Evolutionary conservation across 305 asterid species (phyloP), one percentile per base, ranked within the genome.

Genomic region (Euphrasia arctica): DNA sequence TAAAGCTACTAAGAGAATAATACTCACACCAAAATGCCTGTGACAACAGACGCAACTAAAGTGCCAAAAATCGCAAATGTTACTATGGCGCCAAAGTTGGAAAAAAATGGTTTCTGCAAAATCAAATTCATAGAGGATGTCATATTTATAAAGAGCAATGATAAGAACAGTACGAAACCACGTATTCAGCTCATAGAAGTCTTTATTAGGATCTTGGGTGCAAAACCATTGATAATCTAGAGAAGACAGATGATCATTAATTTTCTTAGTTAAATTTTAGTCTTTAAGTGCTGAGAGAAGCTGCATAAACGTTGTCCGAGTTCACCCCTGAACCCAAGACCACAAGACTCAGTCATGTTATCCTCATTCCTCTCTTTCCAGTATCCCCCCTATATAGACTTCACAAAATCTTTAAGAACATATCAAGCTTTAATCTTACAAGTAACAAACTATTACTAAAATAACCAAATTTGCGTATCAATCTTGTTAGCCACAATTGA

Each of bases 1-100:
- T 32, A 59, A 66, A 74, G 60, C 62, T 25, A 18, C 28, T 36
- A 72, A 71, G 51, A 55, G 63, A 64, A 72, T 67, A 61, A 66
- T 63, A 84, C 98, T 90, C 82, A 92, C 98, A 93, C 97, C 78
- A 93, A 80, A 71, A 90, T 66, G 59, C 96, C 98, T 6, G 98
- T 93, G 74, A 93, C 95, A 39, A 93, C 54, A 71, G 98, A 88
- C 63, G 98, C 84, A 42, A 90, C 62, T 70, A 93, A 90, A 49
- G 98, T 93, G 67, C 98, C 98, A 6, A 86, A 74, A 66, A 93
- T 84, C 54, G 98, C 91, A 74, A 93, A 84, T 68, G 97, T 85
- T 70, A 93, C 95, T 62, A 93, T 90, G 74, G 97, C 98, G 45
- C 97, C 98, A 72, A 93, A 93, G 80, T 93, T 93, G 14, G 98